These are phyloP conservation scores for Arxiozyma telluris DNA, from an alignment of 1,139 yeast genomes.

Conservation along the genomic window DNA sequence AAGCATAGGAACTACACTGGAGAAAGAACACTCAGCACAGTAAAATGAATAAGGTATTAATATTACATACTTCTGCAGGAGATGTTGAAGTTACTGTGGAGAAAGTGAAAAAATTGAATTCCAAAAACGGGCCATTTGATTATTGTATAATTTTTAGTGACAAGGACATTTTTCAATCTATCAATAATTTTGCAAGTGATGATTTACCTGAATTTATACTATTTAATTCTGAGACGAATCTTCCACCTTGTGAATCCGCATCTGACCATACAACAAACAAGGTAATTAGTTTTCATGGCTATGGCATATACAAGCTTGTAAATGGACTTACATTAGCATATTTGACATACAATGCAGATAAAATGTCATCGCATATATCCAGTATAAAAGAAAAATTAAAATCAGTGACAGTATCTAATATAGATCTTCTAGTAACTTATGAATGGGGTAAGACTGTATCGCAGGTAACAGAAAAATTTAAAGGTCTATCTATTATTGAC, in stretches of 20 bases:
- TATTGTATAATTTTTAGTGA: slow-evolving; percentile 47
- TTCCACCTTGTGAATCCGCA: neutral
- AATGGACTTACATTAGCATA: slow-evolving; percentile 44
- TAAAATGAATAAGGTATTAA: slow-evolving; percentile 12
- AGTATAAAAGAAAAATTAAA: slow-evolving; percentile 18
- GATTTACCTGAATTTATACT: slow-evolving; percentile 19
- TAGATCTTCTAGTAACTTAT: slow-evolving; percentile 51
- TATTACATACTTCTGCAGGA: slow-evolving; percentile 41
- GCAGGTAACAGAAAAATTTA: slow-evolving; percentile 25
- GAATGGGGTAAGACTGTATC: slow-evolving; percentile 56
- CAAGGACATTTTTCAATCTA: slow-evolving; percentile 13
- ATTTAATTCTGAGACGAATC: neutral
- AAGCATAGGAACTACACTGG: neutral
- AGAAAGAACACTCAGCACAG: neutral
- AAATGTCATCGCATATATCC: slow-evolving; percentile 15
- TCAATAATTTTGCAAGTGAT: neutral
- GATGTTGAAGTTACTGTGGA: slow-evolving; percentile 37
- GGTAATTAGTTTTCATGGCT: slow-evolving; percentile 28
- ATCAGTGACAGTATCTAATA: slow-evolving; percentile 9
- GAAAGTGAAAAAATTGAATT: slow-evolving; percentile 43
- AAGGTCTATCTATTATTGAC: slow-evolving; percentile 37
- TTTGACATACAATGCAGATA: slow-evolving; percentile 31
- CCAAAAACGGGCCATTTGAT: slow-evolving; percentile 59
- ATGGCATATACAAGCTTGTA: slow-evolving; percentile 36
- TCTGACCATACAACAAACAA: slow-evolving; percentile 6